Percentiles rank a stretch among this genome's conserved stretches.
Conservation (phyloP, 345 rosid species). For the Cardiospermum halicacabum region DNA sequence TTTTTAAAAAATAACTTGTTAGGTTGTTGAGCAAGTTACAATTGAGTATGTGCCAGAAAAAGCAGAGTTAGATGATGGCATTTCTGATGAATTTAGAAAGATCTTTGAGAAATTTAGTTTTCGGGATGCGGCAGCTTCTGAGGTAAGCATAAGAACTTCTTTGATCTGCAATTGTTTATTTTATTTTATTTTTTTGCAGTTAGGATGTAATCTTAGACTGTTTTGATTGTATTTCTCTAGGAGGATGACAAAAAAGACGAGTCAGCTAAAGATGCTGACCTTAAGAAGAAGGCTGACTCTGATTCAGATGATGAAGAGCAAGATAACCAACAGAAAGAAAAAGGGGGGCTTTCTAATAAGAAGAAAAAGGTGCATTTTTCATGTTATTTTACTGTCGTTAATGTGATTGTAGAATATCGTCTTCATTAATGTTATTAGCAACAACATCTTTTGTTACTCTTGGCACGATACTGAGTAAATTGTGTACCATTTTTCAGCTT, state of each 20-base stretch:
- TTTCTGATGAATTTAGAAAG: constrained; percentile 75
- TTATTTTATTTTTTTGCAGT: neutral
- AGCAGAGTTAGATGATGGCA: constrained; percentile 72
- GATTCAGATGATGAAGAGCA: constrained; percentile 82
- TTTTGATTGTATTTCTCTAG: constrained; percentile 29
- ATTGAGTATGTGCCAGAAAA: constrained; percentile 91
- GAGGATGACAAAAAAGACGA: constrained; percentile 61
- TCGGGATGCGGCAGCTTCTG: constrained; percentile 41
- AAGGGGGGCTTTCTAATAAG: constrained; percentile 81
- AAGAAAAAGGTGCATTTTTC: constrained; percentile 63
- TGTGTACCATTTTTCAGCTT: constrained; percentile 46
- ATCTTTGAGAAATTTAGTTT: constrained; percentile 83
- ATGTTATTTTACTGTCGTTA: neutral
- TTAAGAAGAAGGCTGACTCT: constrained; percentile 60
- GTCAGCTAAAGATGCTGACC: constrained; percentile 51
- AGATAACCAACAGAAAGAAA: constrained; percentile 67
- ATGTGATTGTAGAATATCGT: neutral
- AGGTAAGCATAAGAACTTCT: constrained; percentile 37
- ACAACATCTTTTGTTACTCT: neutral
- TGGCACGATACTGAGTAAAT: constrained; percentile 7
- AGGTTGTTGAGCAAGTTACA: constrained; percentile 62
- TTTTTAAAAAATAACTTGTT: constrained; percentile 1
- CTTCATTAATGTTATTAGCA: neutral
- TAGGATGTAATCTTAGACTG: neutral
- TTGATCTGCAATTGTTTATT: neutral